Evolutionary conservation across 768 basidiomycete species (phyloP), one percentile per base, ranked within the genome.

Genomic region (Russula earlei): DNA sequence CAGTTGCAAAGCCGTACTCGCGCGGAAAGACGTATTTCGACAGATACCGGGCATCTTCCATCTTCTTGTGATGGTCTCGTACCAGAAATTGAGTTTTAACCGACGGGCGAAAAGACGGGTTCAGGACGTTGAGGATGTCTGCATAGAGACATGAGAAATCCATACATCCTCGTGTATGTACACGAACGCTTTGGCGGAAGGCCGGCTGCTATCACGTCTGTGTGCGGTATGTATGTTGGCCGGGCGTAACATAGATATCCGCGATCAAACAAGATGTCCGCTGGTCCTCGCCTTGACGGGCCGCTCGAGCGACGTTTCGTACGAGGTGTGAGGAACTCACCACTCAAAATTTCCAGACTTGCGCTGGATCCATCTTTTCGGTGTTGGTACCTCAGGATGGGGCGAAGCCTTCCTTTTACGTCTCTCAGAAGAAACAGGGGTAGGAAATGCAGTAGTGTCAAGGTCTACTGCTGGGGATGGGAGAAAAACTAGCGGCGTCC

Each of bases 21-120:
- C 83, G 75, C 9, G 92, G 83, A 64, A 98, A 95, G 2, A 98
- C 72, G 63, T 91, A 85, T 70, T 92, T 93, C 33, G 85, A 76
- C 1, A 91, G 69, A 59, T 82, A 82, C 38, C 85, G 76, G 0
- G 79, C 77, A 37, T 79, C 67, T 37, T 74, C 74, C 42, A 72
- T 73, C 61, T 78, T 77, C 56, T 71, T 65, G 9, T 70, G 72
- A 24, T 73, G 70, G 58, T 81, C 78, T 1, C 74, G 75, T 33
- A 57, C 56, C 5, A 62, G 66, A 38, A 66, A 66, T 44, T 67
- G 55, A 19, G 55, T 49, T 25, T 57, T 68, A 14, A 66, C 59
- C 25, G 68, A 69, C 54, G 64, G 69, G 51, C 63, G 63, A 64
- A 75, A 78, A 5, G 76, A 72, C 0, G 77, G 75, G 33, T 73